These are phyloP conservation scores for Capronia coronata DNA, from an alignment of 2,329 filamentous ascomycete species.

Conservation along the genomic window DNA sequence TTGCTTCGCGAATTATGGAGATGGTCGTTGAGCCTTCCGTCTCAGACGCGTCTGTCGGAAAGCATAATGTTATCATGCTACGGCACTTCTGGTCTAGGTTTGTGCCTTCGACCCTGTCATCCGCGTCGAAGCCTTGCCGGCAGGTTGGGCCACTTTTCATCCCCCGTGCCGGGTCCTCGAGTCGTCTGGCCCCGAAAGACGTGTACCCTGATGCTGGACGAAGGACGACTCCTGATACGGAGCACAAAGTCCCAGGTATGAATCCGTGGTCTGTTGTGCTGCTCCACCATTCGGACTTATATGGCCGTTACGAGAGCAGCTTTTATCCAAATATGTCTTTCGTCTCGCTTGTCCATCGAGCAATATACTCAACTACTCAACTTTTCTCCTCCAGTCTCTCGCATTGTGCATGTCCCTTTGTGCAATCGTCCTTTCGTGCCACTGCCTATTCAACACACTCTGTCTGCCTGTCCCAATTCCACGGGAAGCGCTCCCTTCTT, in stretches of 20 bases:
- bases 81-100: slow-evolving; percentile 8
- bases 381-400: slow-evolving; percentile 3
- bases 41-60: slow-evolving; percentile 22
- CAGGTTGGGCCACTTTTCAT: slow-evolving; percentile 16
- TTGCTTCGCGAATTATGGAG: slow-evolving; percentile 17
- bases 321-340: slow-evolving; percentile 12
- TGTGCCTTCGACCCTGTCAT: slow-evolving; percentile 11
- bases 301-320: slow-evolving; percentile 4
- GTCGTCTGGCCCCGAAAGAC: slow-evolving; percentile 1
- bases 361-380: background rate
- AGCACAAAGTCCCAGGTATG: background rate
- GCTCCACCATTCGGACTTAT: slow-evolving; percentile 14
- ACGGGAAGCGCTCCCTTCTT: background rate
- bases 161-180: slow-evolving; percentile 12
- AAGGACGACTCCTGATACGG: slow-evolving; percentile 2
- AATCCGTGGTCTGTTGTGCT: background rate
- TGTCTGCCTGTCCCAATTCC: background rate
- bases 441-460: background rate
- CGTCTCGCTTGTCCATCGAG: background rate
- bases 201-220: slow-evolving; percentile 8
- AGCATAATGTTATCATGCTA: slow-evolving; percentile 11
- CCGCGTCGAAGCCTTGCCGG: slow-evolving; percentile 20
- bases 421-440: background rate
- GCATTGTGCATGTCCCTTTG: slow-evolving; percentile 9
- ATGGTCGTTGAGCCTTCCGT: slow-evolving; percentile 13